Evolutionary conservation across 2,329 filamentous ascomycete genomes (phyloP), one percentile per base, ranked within the genome.

Genomic region (Dryadomyces sulphureus): DNA sequence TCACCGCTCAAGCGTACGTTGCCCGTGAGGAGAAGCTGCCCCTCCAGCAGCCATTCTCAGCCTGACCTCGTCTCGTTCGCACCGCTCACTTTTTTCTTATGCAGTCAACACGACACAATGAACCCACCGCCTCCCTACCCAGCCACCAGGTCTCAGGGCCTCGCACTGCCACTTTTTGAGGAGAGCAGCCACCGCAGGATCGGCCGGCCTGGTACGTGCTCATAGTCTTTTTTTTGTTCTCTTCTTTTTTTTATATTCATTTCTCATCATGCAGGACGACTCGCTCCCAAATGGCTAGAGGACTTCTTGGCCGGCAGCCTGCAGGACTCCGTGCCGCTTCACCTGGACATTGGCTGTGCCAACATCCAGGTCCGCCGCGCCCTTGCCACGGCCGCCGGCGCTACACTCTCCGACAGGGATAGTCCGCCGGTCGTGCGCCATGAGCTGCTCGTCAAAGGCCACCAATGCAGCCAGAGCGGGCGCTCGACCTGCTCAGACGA

Each of bases 231-330:
- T n/a, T n/a, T n/a, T n/a, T n/a, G n/a, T n/a, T n/a, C n/a, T n/a
- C n/a, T n/a, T n/a, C n/a, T n/a, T n/a, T n/a, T n/a, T n/a, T n/a
- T n/a, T n/a, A n/a, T n/a, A n/a, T 30, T 12, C 25, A 30, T 30
- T 30, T 30, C 25, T n/a, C n/a, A 32, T 14, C 1, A 2, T 42
- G 36, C 43, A 51, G 54, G 54, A 2, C 52, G 52, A 4, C 45
- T 55, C 11, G 52, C 54, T 16, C 53, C 53, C 7, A 48, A 48
- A 41, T 55, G 53, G 53, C 50, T 56, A 3, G 46, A 53, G 7
- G 53, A 54, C 19, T 50, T 56, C 12, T 8, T 54, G 11, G 34
- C 40, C 5, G 48, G 51, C 17, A 38, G 39, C n/a, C 46, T 55
- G 4, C 32, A 38, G 22, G 46, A 51, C 19, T 44, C 42, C 4